Evolutionary conservation across 768 basidiomycete species (phyloP).

Genomic region (Podaxis sp.): DNA sequence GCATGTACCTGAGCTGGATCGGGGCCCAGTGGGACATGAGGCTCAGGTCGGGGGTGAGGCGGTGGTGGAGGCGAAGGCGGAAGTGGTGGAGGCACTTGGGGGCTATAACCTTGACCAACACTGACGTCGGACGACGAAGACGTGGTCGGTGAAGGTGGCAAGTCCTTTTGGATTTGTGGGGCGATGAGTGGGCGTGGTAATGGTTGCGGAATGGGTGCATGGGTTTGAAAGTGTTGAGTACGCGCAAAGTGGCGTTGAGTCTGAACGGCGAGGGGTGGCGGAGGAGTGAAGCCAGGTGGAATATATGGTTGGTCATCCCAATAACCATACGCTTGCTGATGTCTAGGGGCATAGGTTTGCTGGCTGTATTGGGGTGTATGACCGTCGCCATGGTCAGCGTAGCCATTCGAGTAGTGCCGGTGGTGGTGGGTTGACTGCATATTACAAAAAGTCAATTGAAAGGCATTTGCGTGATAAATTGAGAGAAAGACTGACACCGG

Average conservation of each 20-base stretch:
- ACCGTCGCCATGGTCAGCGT: neutral
- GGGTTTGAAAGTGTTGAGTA: neutral
- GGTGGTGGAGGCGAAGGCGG: neutral
- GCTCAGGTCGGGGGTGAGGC: neutral
- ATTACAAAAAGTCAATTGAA: neutral
- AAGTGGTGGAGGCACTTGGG: neutral
- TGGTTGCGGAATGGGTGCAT: neutral
- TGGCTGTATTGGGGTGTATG: neutral
- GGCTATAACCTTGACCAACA: neutral
- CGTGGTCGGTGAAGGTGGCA: neutral
- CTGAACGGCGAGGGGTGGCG: neutral
- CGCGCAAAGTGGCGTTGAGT: neutral
- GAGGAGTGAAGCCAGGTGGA: neutral
- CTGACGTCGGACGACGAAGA: neutral
- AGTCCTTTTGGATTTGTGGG: neutral
- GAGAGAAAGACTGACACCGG: neutral
- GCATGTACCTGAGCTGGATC: neutral
- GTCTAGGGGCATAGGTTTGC: neutral
- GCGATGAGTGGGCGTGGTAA: neutral
- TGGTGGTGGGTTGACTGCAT: neutral
- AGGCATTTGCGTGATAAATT: neutral
- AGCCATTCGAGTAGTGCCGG: neutral
- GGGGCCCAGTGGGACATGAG: neutral
- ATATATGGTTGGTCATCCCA: neutral
- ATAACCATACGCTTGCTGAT: neutral